Percentiles rank a stretch among this genome's conserved stretches.
Conservation (phyloP, 2,329 filamentous ascomycete species). For the Huntiella abstrusa region DNA sequence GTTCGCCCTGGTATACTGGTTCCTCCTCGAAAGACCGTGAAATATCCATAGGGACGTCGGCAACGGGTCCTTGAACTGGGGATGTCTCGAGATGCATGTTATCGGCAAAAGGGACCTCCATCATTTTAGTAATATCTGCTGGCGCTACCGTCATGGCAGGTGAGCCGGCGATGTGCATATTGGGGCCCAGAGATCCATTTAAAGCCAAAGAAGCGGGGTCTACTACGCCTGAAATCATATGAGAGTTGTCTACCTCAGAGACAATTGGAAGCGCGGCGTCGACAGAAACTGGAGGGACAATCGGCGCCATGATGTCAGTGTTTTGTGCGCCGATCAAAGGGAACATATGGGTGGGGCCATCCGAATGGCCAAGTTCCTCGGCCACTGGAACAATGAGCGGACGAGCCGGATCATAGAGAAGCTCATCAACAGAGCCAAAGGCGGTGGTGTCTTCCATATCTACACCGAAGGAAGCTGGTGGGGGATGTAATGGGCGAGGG, state of each 20-base stretch:
- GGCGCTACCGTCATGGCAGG: constrained; percentile 19
- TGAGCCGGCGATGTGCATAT: constrained; percentile 4
- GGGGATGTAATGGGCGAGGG: constrained; percentile 3
- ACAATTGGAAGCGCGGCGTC: constrained; percentile 15
- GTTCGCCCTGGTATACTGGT: constrained; percentile 13
- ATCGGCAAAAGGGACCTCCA: constrained; percentile 13
- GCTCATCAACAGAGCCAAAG: constrained; percentile 9
- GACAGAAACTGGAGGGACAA: constrained; percentile 14
- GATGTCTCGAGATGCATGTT: constrained; percentile 7
- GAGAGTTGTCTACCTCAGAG: background rate
- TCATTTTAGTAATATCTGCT: constrained; percentile 20
- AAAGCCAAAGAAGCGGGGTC: constrained; percentile 19
- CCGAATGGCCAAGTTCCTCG: constrained; percentile 1
- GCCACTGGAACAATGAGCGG: constrained; percentile 8
- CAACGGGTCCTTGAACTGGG: constrained; percentile 3
- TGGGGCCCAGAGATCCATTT: constrained; percentile 3
- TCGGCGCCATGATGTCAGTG: too few species aligned
- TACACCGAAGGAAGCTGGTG: constrained; percentile 1
- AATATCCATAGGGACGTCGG: constrained; percentile 5
- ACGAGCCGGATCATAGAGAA: constrained; percentile 9
- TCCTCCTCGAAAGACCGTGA: constrained; percentile 4
- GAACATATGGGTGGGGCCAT: background rate
- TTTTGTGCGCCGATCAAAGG: background rate
- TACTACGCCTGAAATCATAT: constrained; percentile 9
- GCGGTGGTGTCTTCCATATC: constrained; percentile 7